A percentile compares a stretch with the other conserved stretches of the same genome.
phyloP scores from a whole-genome alignment of 257 asterid species.

The Vinca minor region DNA sequence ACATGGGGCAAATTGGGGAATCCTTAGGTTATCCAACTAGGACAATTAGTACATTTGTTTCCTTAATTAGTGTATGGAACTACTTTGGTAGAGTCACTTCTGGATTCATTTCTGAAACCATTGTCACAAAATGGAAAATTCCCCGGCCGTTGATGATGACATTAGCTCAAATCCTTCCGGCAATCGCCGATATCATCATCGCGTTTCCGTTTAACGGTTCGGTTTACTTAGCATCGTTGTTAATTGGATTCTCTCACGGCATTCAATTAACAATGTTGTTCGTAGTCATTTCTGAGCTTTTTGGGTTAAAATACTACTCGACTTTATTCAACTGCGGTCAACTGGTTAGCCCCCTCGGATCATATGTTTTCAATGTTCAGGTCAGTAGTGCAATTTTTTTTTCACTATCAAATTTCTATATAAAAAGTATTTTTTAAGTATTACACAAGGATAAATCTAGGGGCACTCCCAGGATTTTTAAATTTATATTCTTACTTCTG shows the following conservation, averaged over 20 bases:
- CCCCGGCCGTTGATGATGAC: constrained; percentile 25
- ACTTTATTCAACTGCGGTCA: constrained; percentile 29
- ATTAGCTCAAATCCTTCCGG: constrained; percentile 13
- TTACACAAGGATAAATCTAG: too few species aligned
- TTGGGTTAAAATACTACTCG: constrained; percentile 23
- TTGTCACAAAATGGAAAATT: constrained; percentile 18
- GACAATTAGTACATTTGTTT: constrained; percentile 23
- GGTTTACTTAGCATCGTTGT: constrained; percentile 17
- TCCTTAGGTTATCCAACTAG: constrained; percentile 24
- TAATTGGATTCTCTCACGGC: constrained; percentile 25
- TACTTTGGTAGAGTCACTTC: constrained; percentile 25
- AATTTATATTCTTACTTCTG: too few species aligned
- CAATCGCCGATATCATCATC: constrained; percentile 20
- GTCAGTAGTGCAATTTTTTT: too few species aligned
- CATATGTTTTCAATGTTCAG: constrained; percentile 26
- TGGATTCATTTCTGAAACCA: constrained; percentile 14
- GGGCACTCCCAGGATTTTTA: too few species aligned
- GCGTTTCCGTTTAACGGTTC: constrained; percentile 22
- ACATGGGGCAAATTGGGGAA: constrained; percentile 34
- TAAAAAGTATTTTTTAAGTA: too few species aligned
- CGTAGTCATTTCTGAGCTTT: constrained; percentile 21
- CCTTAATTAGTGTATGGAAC: constrained; percentile 27
- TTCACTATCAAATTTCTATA: too few species aligned
- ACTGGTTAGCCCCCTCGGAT: constrained; percentile 30
- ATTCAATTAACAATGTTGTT: constrained; percentile 24